Conservation (phyloP, 352 stramenopile genomes). For the Saprolegnia parasitica region DNA sequence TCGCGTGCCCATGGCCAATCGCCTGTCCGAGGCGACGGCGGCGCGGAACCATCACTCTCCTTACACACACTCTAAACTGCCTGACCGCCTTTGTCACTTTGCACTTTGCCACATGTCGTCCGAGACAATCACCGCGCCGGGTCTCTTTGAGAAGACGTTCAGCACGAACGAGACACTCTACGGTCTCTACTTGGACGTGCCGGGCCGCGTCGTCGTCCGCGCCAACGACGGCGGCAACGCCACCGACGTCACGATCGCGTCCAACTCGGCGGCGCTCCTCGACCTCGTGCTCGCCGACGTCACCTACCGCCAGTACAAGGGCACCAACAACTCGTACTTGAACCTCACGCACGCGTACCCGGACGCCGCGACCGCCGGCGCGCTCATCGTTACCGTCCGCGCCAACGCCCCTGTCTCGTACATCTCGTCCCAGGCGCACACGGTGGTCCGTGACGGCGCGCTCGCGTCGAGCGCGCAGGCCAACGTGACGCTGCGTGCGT, state of each 20-base stretch:
- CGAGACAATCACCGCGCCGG: slow-evolving; percentile 8
- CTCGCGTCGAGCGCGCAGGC: not conserved
- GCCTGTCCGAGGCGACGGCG: too few species aligned
- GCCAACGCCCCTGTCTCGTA: slow-evolving; percentile 18
- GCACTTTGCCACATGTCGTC: slow-evolving; percentile 13
- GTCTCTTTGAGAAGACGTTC: slow-evolving; percentile 15
- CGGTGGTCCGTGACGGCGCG: slow-evolving; percentile 5
- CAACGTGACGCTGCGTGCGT: slow-evolving; percentile 13
- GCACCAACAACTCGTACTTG: slow-evolving; percentile 24
- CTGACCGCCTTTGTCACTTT: not conserved
- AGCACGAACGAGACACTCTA: slow-evolving; percentile 12
- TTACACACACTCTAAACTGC: too few species aligned
- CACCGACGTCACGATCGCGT: slow-evolving; percentile 11
- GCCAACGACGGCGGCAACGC: not conserved
- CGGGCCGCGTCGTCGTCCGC: slow-evolving; percentile 18
- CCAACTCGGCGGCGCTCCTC: slow-evolving; percentile 21
- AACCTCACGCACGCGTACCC: slow-evolving; percentile 13
- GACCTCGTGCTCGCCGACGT: slow-evolving; percentile 15
- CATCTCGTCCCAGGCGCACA: slow-evolving; percentile 9
- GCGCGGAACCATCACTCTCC: too few species aligned
- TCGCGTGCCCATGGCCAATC: too few species aligned
- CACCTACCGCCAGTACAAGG: not conserved
- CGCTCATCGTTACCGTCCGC: not conserved
- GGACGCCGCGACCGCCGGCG: not conserved
- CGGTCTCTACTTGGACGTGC: slow-evolving; percentile 17